Conservation (phyloP, 208 protist species). For the Acanthamoeba culbertsoni region DNA sequence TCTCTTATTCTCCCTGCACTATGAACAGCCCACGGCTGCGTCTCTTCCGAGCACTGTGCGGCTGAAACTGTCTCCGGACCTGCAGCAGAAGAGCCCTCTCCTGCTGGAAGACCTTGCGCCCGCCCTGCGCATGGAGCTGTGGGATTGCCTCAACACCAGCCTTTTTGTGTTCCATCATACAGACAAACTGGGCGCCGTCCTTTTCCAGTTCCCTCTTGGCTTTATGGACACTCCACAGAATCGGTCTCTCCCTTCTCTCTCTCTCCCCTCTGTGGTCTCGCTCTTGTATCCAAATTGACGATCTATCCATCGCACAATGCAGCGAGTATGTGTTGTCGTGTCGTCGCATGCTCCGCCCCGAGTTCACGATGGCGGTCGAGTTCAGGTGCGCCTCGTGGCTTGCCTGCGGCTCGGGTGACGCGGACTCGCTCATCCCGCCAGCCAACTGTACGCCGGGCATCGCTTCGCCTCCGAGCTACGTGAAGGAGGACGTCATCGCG, state of each 20-base stretch:
- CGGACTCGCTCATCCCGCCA: neutral
- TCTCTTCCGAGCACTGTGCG: neutral
- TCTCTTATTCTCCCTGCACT: neutral
- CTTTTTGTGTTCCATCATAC: neutral
- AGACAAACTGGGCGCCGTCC: constrained; percentile 41
- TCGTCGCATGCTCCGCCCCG: neutral
- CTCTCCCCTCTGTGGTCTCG: neutral
- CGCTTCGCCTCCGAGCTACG: neutral
- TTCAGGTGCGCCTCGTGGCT: constrained; percentile 40
- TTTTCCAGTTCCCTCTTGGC: constrained; percentile 41
- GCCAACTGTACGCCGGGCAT: neutral
- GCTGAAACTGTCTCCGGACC: neutral
- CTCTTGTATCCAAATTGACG: neutral
- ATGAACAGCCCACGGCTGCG: neutral
- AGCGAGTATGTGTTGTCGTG: constrained; percentile 24
- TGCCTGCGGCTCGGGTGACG: neutral
- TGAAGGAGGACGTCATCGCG: neutral
- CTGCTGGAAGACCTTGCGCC: neutral
- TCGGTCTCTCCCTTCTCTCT: neutral
- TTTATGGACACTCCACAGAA: neutral
- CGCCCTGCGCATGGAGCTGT: constrained; percentile 10
- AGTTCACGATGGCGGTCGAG: constrained; percentile 54
- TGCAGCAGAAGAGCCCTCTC: neutral
- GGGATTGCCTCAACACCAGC: constrained; percentile 19
- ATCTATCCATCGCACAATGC: neutral